Conservation (phyloP, 768 basidiomycete genomes). For the Cytidiella melzeri region DNA sequence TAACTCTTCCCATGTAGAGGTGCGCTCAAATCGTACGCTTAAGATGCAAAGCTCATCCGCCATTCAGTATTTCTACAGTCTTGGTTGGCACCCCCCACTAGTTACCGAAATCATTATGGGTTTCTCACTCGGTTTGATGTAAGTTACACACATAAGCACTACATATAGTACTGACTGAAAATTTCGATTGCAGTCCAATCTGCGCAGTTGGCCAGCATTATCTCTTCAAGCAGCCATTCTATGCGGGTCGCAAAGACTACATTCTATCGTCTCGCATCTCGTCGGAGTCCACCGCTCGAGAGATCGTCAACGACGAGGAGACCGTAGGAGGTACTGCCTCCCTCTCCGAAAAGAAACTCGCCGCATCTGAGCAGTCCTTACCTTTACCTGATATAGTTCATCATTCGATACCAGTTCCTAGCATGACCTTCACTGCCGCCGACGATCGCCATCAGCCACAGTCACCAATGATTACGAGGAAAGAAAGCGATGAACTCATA, state of each 20-base stretch:
- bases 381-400: background rate
- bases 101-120: constrained; percentile 46
- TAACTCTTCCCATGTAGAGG: constrained; percentile 50
- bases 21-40: constrained; percentile 25
- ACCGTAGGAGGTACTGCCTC: background rate
- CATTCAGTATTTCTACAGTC: constrained; percentile 39
- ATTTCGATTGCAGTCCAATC: constrained; percentile 34
- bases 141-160: constrained; percentile 20
- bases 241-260: constrained; percentile 5
- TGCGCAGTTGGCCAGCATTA: constrained; percentile 50
- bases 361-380: background rate
- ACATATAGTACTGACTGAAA: background rate
- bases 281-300: background rate
- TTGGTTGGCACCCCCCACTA: constrained; percentile 45
- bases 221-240: constrained; percentile 45
- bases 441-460: background rate
- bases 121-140: constrained; percentile 52
- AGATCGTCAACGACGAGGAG: background rate
- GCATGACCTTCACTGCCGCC: background rate
- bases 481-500: background rate
- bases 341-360: background rate
- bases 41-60: background rate
- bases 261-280: background rate
- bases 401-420: background rate
- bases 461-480: background rate